Evolutionary conservation across 169 alveolate genomes (phyloP).

Genomic region (Plasmodium inui): DNA sequence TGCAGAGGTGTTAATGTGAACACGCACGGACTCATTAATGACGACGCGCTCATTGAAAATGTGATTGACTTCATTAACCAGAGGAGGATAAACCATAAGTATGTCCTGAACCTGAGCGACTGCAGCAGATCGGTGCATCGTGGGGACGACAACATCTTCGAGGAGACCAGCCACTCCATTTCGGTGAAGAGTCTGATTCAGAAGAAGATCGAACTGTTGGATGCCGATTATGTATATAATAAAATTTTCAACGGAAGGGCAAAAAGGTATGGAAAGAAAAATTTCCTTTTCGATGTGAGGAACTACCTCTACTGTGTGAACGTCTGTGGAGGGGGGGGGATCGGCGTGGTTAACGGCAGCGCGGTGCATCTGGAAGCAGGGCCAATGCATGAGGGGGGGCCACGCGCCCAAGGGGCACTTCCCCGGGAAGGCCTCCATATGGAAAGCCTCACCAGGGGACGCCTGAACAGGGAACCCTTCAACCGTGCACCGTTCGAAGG

Average conservation of each 20-base stretch:
- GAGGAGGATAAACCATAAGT: constrained; percentile 13
- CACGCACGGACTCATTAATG: constrained; percentile 16
- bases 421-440: not conserved
- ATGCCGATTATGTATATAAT: constrained; percentile 31
- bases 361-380: not conserved
- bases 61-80: constrained; percentile 48
- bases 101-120: constrained; percentile 25
- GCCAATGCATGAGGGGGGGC: not conserved
- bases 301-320: constrained; percentile 35
- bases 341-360: not conserved
- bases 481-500: not conserved
- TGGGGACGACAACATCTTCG: constrained; percentile 3
- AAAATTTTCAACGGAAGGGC: constrained; percentile 8
- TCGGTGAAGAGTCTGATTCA: constrained; percentile 27
- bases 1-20: not conserved
- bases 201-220: constrained; percentile 49
- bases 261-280: constrained; percentile 40
- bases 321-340: not conserved
- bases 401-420: not conserved
- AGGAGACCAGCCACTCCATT: not conserved
- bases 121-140: not conserved
- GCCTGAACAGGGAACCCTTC: too few relatives aligned
- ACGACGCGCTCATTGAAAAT: constrained; percentile 74
- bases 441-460: too few relatives aligned
- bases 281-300: constrained; percentile 39